Evolutionary conservation across 2,329 filamentous ascomycete genomes (phyloP), one percentile per base, ranked within the genome.

Genomic region (Emericellopsis cladophorae): DNA sequence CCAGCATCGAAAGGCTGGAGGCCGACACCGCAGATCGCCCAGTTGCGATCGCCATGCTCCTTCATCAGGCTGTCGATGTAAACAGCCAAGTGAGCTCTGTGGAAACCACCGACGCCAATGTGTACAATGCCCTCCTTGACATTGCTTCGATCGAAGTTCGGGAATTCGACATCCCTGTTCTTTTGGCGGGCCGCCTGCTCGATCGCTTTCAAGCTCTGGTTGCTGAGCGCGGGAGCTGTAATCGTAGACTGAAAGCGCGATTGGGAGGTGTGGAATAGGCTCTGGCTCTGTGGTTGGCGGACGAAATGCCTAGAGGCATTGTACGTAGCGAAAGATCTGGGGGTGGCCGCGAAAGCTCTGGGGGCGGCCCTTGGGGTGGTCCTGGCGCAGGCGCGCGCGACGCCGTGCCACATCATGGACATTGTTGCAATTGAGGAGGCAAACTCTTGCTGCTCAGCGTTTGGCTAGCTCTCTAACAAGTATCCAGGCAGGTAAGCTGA

Each of bases 61-160:
- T 65, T 55, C 50, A 72, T 63, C 54, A 72, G 52, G 37, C 60
- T 51, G 55, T 72, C 58, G 42, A 72, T 50, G 49, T 73, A 73
- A 47, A 72, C 66, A 16, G 69, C 69, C 53, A 73, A 50, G 43
- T 73, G 69, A 18, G 69, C 67, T 47, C 69, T 58, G 60, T 73
- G 69, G 58, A 73, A 73, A 51, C 69, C 69, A 45, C 69, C 69
- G 11, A 73, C 68, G 39, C 69, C 69, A 42, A 73, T 56, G 54
- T 73, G 69, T 36, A 73, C 69, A 40, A 73, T 71, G 31, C 69
- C 69, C 51, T 73, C 66, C 58, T 70, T 72, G 46, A 71, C 58
- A 32, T 54, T 57, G 45, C 48, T 48, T 45, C 69, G 67, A 39
- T 56, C 52, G 51, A 72, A 72, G 43, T 54, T 62, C 4, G 66